Evolutionary conservation across 805 yeast genomes (phyloP), one percentile per base, ranked within the genome.

Genomic region (Clavispora fructus): DNA sequence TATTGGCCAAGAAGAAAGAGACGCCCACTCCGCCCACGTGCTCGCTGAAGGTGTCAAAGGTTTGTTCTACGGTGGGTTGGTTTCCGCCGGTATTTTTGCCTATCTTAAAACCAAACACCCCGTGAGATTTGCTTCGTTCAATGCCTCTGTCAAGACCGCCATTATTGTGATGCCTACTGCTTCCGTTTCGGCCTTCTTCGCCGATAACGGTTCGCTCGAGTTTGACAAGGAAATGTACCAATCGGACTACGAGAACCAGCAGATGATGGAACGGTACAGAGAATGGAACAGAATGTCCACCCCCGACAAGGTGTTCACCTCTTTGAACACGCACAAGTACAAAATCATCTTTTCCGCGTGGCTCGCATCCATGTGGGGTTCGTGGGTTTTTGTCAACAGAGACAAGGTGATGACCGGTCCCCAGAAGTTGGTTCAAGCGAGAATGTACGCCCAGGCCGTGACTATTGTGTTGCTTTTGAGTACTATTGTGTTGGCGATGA

Each of bases 131-230:
- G 56, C 53, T 13, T 53, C 58, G n/a, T 65, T 71, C 57, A 71
- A 60, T 52, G 51, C 75, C 12, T 59, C 67, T 39, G 62, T 71
- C 47, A 71, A 68, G 53, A 58, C 77, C 12, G 62, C 68, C 50
- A 55, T 70, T 39, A 41, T 69, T 32, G 58, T 63, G 23, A 63
- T 70, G 66, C 77, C 77, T 30, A 68, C 75, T 8, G 58, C 70
- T 42, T 58, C 68, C 1, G 43, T 61, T 35, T 61, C 59, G 11
- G 74, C 74, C 0, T 69, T 71, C 47, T 71, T 58, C 58, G 75
- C 75, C 12, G 77, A 71, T 49, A 70, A 68, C 48, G 77, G 77
- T 13, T 69, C 74, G 19, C 63, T 69, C 49, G 75, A 69, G 46
- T 71, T 70, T 47, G 75, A 71, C 51, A 58, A 64, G 42, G 56